These are phyloP conservation scores for Nigrospora sphaerica DNA, from an alignment of 2,329 filamentous ascomycete genomes.

Conservation along the genomic window DNA sequence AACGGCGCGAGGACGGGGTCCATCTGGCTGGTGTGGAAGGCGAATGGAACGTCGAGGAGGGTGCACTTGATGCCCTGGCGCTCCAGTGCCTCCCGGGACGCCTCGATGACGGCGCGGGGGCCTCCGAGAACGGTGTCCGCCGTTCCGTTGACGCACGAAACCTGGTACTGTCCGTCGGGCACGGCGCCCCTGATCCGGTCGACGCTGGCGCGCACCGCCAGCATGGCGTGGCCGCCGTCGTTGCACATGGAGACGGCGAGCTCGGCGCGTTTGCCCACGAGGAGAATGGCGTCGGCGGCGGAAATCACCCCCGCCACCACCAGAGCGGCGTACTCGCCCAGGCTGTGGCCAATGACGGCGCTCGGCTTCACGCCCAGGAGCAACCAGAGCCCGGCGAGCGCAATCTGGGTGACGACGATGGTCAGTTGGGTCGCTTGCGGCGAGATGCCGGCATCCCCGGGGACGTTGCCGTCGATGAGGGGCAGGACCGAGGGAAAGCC, in stretches of 20 bases:
- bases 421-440: conserved; percentile 25
- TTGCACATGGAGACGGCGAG: conserved; percentile 47
- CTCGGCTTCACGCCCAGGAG: conserved; percentile 29
- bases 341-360: conserved; percentile 38
- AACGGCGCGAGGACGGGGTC: conserved; percentile 52
- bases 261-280: conserved; percentile 50
- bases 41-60: conserved; percentile 51
- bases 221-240: conserved; percentile 50
- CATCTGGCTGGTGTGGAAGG: conserved; percentile 56
- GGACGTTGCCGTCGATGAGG: conserved; percentile 32
- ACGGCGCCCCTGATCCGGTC: conserved; percentile 45
- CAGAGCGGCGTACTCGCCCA: conserved; percentile 56
- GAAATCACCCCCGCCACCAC: conserved; percentile 52
- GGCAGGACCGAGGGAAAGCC: conserved; percentile 30
- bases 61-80: conserved; percentile 37
- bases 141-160: conserved; percentile 66
- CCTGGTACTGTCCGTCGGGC: conserved; percentile 28
- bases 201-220: conserved; percentile 42
- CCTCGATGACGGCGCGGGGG: conserved; percentile 24
- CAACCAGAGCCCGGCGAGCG: conserved; percentile 27
- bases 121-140: conserved; percentile 62
- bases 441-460: conserved; percentile 31
- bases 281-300: conserved; percentile 48
- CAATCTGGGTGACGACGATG: conserved; percentile 25
- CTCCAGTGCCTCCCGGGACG: conserved; percentile 24